A percentile compares a stretch with the other conserved stretches of the same genome.
Evolutionary conservation across 192 early-diverging fungal genomes (phyloP).

Genomic region (Podila clonocystis): DNA sequence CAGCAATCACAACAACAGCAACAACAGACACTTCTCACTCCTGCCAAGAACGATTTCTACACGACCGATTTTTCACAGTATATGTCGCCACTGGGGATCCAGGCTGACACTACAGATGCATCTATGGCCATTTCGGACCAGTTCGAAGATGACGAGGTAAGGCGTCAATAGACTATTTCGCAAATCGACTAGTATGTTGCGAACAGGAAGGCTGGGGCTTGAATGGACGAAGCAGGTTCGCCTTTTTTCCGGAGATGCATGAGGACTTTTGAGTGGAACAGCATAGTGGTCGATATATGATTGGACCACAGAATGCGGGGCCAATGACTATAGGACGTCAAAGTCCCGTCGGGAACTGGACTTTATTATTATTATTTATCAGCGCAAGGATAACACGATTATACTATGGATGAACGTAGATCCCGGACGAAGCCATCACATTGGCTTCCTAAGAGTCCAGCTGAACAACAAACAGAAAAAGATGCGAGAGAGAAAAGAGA

Average conservation of each 20-base stretch:
- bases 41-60: constrained; percentile 34
- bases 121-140: constrained; percentile 44
- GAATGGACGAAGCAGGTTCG: no score
- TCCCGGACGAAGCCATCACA: neutral
- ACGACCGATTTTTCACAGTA: constrained; percentile 41
- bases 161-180: neutral
- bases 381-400: neutral
- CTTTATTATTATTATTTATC: no score
- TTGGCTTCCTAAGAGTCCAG: neutral
- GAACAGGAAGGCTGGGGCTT: neutral
- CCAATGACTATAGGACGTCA: no score
- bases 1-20: neutral
- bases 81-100: constrained; percentile 43
- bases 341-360: no score
- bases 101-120: constrained; percentile 32
- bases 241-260: no score
- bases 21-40: constrained; percentile 21
- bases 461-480: neutral
- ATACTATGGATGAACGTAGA: neutral
- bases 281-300: no score
- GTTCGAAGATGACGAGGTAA: constrained; percentile 52
- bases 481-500: neutral
- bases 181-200: neutral
- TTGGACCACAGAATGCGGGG: no score
- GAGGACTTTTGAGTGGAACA: no score